Conservation (phyloP, 768 basidiomycete species). For the Suillus occidentalis region DNA sequence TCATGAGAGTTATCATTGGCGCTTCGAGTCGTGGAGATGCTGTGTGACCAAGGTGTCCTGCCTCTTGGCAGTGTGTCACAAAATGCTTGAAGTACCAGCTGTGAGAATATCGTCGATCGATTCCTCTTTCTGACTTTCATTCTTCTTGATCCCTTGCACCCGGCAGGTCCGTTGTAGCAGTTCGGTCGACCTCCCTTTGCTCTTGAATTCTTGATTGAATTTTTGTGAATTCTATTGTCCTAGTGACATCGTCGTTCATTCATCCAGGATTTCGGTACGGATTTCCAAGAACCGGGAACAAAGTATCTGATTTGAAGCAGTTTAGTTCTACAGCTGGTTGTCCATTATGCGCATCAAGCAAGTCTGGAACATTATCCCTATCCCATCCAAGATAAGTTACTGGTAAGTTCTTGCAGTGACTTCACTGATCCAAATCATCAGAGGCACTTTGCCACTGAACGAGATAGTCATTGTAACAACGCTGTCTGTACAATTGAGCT, state of each 20-base stretch:
- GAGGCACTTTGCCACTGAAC: background rate
- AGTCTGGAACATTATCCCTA: slow-evolving; percentile 37
- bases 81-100: background rate
- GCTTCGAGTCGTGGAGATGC: background rate
- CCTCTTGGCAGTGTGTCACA: background rate
- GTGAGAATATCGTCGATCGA: background rate
- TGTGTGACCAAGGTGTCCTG: background rate
- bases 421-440: background rate
- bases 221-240: slow-evolving; percentile 35
- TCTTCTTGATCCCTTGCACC: slow-evolving; percentile 22
- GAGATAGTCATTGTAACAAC: background rate
- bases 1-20: slow-evolving; percentile 1
- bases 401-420: slow-evolving; percentile 39
- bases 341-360: slow-evolving; percentile 41
- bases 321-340: background rate
- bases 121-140: slow-evolving; percentile 25
- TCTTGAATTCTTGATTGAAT: slow-evolving; percentile 25
- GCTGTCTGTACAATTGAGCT: background rate
- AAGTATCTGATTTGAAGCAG: background rate
- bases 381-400: slow-evolving; percentile 41
- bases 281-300: background rate
- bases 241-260: slow-evolving; percentile 42
- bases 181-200: slow-evolving; percentile 9
- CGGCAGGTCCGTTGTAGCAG: slow-evolving; percentile 38
- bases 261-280: slow-evolving; percentile 16